Conservation (phyloP, 768 basidiomycete species). For the Kwoniella dendrophila region DNA sequence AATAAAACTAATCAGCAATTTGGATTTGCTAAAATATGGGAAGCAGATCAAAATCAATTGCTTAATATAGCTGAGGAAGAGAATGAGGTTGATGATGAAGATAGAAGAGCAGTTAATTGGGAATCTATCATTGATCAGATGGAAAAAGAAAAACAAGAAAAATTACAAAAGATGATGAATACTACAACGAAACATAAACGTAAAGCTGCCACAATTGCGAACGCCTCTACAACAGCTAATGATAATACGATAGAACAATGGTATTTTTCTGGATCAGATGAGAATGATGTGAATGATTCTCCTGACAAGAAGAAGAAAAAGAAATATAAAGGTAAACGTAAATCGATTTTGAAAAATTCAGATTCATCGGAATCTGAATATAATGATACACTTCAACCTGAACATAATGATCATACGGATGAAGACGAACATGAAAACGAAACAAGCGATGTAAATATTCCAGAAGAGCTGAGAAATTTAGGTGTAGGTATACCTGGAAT, state of each 20-base stretch:
- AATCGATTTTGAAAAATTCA: constrained; percentile 53
- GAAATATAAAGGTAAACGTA: constrained; percentile 23
- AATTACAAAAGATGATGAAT: constrained; percentile 65
- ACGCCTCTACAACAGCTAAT: too few relatives aligned
- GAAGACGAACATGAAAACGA: constrained; percentile 25
- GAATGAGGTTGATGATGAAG: constrained; percentile 52
- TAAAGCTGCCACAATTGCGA: constrained; percentile 62
- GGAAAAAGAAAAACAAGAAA: constrained; percentile 59
- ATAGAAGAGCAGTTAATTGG: constrained; percentile 73
- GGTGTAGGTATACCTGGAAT: constrained; percentile 6
- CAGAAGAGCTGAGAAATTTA: constrained; percentile 11
- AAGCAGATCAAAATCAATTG: constrained; percentile 70
- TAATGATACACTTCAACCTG: constrained; percentile 28
- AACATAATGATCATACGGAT: neutral
- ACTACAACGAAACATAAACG: constrained; percentile 65
- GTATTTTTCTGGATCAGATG: too few relatives aligned
- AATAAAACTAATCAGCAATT: constrained; percentile 64
- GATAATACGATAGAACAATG: too few relatives aligned
- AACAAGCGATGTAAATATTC: constrained; percentile 1
- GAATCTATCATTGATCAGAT: constrained; percentile 66
- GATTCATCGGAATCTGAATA: constrained; percentile 49
- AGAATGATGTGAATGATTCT: too few relatives aligned
- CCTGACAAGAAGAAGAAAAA: constrained; percentile 53
- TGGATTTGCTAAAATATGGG: constrained; percentile 90
- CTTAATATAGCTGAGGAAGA: constrained; percentile 60